Evolutionary conservation across 192 early-diverging fungal genomes (phyloP).

Genomic region (Mortierella hygrophila): DNA sequence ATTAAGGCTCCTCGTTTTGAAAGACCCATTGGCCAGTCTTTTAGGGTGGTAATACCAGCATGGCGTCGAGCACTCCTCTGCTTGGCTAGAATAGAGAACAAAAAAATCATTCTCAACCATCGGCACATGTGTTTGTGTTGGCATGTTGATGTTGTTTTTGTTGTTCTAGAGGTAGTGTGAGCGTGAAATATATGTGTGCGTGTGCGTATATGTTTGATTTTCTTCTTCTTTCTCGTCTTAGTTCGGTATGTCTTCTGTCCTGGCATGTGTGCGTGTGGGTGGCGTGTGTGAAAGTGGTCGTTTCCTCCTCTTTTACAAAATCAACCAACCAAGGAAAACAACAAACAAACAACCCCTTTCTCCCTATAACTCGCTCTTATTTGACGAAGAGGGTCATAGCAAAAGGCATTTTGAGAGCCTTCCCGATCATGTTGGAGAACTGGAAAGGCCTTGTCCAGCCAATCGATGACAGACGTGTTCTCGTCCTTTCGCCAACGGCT

Average conservation of each 20-base stretch:
- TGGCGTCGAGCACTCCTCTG: slow-evolving; percentile 3
- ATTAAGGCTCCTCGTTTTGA: neutral
- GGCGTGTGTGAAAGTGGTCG: slow-evolving; percentile 3
- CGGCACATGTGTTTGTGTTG: neutral
- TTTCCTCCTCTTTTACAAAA: neutral
- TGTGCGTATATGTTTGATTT: neutral
- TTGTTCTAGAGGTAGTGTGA: neutral
- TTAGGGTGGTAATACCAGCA: neutral
- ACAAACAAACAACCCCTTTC: neutral
- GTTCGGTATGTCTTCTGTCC: neutral
- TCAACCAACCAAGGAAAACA: neutral
- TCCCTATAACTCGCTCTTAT: neutral
- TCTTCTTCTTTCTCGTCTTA: neutral
- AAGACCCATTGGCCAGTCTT: neutral
- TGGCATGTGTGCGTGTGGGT: slow-evolving; percentile 1
- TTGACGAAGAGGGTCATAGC: neutral
- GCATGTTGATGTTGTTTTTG: neutral
- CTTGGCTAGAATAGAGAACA: neutral
- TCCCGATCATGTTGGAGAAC: neutral
- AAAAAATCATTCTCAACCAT: neutral
- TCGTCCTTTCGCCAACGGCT: neutral
- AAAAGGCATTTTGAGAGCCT: neutral
- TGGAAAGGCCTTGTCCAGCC: neutral
- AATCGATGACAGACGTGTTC: neutral
- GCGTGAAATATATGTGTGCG: neutral